Evolutionary conservation across 2,329 filamentous ascomycete genomes (phyloP), one percentile per base, ranked within the genome.

Genomic region (Alternaria viburni): DNA sequence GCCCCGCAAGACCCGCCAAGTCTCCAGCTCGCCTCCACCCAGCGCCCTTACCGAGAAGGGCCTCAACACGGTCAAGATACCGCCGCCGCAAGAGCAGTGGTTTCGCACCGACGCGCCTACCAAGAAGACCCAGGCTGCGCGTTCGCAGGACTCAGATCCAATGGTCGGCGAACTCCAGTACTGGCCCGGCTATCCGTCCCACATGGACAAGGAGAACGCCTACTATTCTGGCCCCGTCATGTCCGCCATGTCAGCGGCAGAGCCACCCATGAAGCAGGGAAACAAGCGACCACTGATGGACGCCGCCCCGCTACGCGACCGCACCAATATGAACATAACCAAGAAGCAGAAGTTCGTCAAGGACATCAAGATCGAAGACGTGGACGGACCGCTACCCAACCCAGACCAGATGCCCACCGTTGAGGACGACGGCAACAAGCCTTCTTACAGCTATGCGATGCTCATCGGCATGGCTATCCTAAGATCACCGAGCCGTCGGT

Each of bases 401-500:
- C 90, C 90, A 52, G 87, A 91, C 67, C 90, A 93, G n/a, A 96
- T 97, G 83, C 92, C 93, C 6, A 80, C 84, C 6, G 88, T 97
- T 30, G 84, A 90, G 61, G 96, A 98, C 76, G 93, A 97, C 77
- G 95, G 94, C 72, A 85, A 86, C 59, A 98, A 99, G 79, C 96
- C 96, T 6, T 87, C 89, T 6, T 93, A 95, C 81, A 98, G 94
- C 82, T 99, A 99, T 78, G 95, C 96, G 19, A 92, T 91, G 71
- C 86, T 99, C 71, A 98, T 98, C 69, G 96, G 93, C 77, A 97
- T 97, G 94, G 93, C 96, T 55, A 97, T 99, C 72, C 85, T 98
- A 21, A 90, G 94, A 66, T 93, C 96, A 5, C 90, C 92, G 12
- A 89, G 90, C 65, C 90, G 93, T 64, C 91, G 92, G 56, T 85